phyloP scores from a whole-genome alignment of 768 basidiomycete species.

The Trametes punicea region DNA sequence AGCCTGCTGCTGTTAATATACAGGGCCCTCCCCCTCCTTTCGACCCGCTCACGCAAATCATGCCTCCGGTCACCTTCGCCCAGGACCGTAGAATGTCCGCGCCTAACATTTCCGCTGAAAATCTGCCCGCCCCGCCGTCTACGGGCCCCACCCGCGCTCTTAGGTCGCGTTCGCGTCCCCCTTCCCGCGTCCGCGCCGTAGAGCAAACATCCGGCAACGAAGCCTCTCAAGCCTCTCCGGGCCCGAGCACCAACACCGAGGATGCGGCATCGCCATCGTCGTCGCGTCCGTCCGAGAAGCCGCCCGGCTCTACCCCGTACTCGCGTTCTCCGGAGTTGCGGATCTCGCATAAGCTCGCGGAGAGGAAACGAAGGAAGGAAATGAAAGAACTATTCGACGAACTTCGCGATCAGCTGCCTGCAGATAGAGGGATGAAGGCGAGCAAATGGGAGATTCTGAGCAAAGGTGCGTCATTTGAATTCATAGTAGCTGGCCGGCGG shows the following conservation, averaged over 20 bases:
- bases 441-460: slow-evolving; percentile 99
- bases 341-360: slow-evolving; percentile 95
- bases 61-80: slow-evolving; percentile 55
- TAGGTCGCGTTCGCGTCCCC: slow-evolving; percentile 68
- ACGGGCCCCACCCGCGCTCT: slow-evolving; percentile 49
- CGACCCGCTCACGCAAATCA: slow-evolving; percentile 35
- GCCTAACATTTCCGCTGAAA: slow-evolving; percentile 41
- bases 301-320: slow-evolving; percentile 69
- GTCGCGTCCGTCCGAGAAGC: slow-evolving; percentile 38
- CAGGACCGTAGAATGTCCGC: slow-evolving; percentile 78
- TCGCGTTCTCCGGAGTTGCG: slow-evolving; percentile 93
- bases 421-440: slow-evolving; percentile 91
- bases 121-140: slow-evolving; percentile 45
- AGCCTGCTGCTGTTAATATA: slow-evolving; percentile 24
- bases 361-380: slow-evolving; percentile 94
- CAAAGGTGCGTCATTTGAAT: slow-evolving; percentile 64
- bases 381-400: slow-evolving; percentile 99
- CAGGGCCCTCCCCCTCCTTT: slow-evolving; percentile 23
- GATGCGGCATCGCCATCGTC: slow-evolving; percentile 16
- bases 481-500: neutral
- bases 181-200: slow-evolving; percentile 52
- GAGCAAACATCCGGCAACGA: slow-evolving; percentile 39
- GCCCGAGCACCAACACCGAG: slow-evolving; percentile 14
- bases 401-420: slow-evolving; percentile 86
- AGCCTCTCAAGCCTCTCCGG: slow-evolving; percentile 18